Evolutionary conservation across 331 rosid species (phyloP), one percentile per base, ranked within the genome.

Genomic region (Acacia concinna): DNA sequence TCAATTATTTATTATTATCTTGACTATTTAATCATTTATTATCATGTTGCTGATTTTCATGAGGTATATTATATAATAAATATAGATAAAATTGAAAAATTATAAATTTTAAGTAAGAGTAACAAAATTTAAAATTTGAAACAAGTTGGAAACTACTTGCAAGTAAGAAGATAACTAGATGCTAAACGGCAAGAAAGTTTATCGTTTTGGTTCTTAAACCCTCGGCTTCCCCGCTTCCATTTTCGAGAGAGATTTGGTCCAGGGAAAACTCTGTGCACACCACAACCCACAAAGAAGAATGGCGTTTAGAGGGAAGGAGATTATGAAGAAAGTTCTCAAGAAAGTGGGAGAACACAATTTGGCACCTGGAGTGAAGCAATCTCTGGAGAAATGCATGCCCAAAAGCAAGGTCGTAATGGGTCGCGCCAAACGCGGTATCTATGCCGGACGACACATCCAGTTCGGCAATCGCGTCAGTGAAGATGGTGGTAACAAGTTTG

Each of bases 401-500:
- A 81, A 79, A 57, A 87, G 87, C 57, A 93, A 91, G 71, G 74
- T 95, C 32, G 91, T 95, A 15, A 95, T 95, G 99, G 77, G 77
- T 69, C 90, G 98, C 62, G 99, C 98, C 69, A 90, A 91, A 64
- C 96, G 98, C 5, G 97, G 97, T 32, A 86, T 95, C 71, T 95
- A 14, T 75, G 99, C 98, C 1, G 98, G 99, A 31, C 81, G 89
- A 41, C 99, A 93, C 77, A 95, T 95, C 80, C 99, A 85, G 82
- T 95, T 93, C 30, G 97, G 97, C 47, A 91, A 95, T 57, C 85
- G 77, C 47, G 81, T 95, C 80, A 93, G 99, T 38, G 99, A 95
- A 90, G 98, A 95, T 64, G 99, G 99, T 25, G 99, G 98, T 57
- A 93, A 93, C 91, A 95, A 93, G 99, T 93, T 66, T 47, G 92